Evolutionary conservation across 108 stramenopile genomes (phyloP), one percentile per base, ranked within the genome.

Genomic region (Nitzschia putrida): DNA sequence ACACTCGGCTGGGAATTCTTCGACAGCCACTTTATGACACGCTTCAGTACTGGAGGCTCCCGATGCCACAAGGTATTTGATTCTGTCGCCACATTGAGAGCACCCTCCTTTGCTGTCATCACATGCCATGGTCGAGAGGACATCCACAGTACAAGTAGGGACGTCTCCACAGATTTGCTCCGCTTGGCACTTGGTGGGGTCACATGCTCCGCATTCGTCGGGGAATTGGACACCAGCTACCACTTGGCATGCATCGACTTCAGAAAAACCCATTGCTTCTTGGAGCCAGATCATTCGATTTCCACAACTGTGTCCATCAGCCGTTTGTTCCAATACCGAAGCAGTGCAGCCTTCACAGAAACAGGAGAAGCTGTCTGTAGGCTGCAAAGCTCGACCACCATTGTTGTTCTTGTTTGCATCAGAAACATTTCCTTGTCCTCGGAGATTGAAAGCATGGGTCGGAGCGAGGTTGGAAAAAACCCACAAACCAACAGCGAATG

Each of bases 211-310:
- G 37, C 69, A 70, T 38, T 60, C 49, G 21, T 70, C 58, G 0
- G 57, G 58, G 42, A 43, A 59, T 59, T 70, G 57, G 13, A 34
- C 38, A 20, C 8, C 9, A 25, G 57, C 69, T 0, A 70, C 49
- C 23, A 21, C 47, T 3, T 41, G 57, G 29, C 69, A 70, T 11
- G 69, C 69, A 18, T 70, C 57, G 18, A 61, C 54, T 59, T 85
- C 76, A 9, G 73, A 74, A 12, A 68, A 29, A n/a, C 77, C 81
- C 61, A 39, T 47, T 12, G 72, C 61, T 14, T 72, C 39, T 54
- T 87, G 85, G 26, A 92, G 74, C 82, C 82, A 92, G 9, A 57
- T 39, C 29, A 92, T 88, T 13, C 90, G 82, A 9, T 84, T 81
- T 13, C 73, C 67, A 60, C 90, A 92, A 11, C 86, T 79, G 49